Evolutionary conservation across 2,329 filamentous ascomycete species (phyloP).

Genomic region (Fulvia fulva): DNA sequence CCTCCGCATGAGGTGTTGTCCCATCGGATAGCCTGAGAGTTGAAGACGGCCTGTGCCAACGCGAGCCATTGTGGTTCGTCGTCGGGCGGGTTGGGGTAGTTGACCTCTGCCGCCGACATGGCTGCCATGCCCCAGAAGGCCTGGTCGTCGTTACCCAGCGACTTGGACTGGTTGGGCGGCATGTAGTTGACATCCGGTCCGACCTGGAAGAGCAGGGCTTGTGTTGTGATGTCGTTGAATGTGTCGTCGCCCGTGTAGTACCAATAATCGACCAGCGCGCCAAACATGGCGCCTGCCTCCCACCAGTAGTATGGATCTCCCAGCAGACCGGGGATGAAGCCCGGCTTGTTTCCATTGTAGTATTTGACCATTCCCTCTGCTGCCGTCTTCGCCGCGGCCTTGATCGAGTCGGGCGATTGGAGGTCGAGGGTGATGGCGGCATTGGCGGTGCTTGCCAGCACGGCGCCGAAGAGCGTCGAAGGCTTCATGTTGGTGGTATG

Average conservation of each 20-base stretch:
- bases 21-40: constrained; percentile 39
- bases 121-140: constrained; percentile 56
- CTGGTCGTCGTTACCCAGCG: constrained; percentile 55
- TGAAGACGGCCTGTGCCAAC: constrained; percentile 43
- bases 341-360: constrained; percentile 52
- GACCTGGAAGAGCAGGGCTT: constrained; percentile 59
- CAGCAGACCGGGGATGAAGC: constrained; percentile 52
- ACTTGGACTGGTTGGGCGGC: constrained; percentile 43
- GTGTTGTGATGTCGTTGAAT: constrained; percentile 58
- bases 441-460: constrained; percentile 20
- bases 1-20: constrained; percentile 36
- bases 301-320: constrained; percentile 71
- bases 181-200: constrained; percentile 57
- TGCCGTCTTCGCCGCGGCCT: constrained; percentile 38
- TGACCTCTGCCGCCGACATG: constrained; percentile 54
- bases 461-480: constrained; percentile 15
- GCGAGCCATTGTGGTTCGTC: constrained; percentile 44
- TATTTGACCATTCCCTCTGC: constrained; percentile 50
- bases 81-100: constrained; percentile 43
- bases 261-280: constrained; percentile 67
- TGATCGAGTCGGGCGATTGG: constrained; percentile 38
- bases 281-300: constrained; percentile 63
- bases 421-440: constrained; percentile 25
- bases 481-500: constrained; percentile 16
- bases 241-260: constrained; percentile 61